Evolutionary conservation across 768 basidiomycete species (phyloP).

Genomic region (Trametes cubensis): DNA sequence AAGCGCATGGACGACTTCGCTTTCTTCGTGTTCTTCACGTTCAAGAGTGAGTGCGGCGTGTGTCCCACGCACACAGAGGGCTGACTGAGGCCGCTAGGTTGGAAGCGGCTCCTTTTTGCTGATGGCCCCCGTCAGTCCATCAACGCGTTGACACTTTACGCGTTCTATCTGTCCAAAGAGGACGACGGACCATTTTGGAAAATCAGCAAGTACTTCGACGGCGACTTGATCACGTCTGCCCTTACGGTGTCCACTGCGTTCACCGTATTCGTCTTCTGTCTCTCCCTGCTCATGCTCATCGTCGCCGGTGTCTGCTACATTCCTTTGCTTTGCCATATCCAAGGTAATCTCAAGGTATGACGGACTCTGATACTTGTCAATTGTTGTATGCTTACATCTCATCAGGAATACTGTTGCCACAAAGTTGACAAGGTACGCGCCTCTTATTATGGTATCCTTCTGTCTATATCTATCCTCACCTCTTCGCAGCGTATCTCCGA

Average conservation of each 20-base stretch:
- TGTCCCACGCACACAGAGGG: background rate
- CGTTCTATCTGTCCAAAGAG: constrained; percentile 71
- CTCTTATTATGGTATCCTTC: constrained; percentile 3
- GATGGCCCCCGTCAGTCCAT: constrained; percentile 97
- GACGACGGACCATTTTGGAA: constrained; percentile 63
- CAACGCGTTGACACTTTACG: constrained; percentile 96
- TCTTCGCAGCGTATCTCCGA: constrained; percentile 78
- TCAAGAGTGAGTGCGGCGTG: constrained; percentile 75
- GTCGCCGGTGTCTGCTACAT: constrained; percentile 87
- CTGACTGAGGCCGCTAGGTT: constrained; percentile 48
- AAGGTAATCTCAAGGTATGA: constrained; percentile 91
- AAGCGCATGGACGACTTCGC: constrained; percentile 97
- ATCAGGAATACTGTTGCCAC: constrained; percentile 94
- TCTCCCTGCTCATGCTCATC: constrained; percentile 80
- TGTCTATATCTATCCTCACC: constrained; percentile 19
- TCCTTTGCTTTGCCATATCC: constrained; percentile 93
- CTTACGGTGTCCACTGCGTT: constrained; percentile 89
- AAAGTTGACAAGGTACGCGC: constrained; percentile 90
- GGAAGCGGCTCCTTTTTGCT: constrained; percentile 87
- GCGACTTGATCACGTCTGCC: constrained; percentile 73
- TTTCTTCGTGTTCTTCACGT: constrained; percentile 98
- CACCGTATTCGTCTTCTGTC: constrained; percentile 85
- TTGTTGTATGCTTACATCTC: constrained; percentile 12
- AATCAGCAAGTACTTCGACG: constrained; percentile 75
- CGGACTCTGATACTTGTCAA: background rate